phyloP scores from a whole-genome alignment of 1,284 basidiomycete species.

The Ganoderma sinense region DNA sequence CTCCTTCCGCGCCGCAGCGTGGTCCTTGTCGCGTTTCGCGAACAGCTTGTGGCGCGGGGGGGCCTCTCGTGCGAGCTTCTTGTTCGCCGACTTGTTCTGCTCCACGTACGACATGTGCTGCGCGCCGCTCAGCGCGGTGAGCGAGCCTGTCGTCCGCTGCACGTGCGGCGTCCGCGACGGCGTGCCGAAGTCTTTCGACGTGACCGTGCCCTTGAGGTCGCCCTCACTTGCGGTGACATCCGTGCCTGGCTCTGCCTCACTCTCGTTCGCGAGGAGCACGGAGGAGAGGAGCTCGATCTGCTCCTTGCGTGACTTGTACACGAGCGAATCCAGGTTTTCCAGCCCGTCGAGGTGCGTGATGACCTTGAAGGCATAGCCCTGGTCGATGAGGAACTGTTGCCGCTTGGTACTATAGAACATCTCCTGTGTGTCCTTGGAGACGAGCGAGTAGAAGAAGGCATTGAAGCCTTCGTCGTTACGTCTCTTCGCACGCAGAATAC shows the following conservation, averaged over 20 bases:
- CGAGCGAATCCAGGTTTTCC: constrained; percentile 86
- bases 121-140: constrained; percentile 87
- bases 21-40: constrained; percentile 79
- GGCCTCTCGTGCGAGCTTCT: constrained; percentile 77
- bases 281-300: constrained; percentile 96
- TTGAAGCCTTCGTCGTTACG: constrained; percentile 99
- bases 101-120: constrained; percentile 93
- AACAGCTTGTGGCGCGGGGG: constrained; percentile 82
- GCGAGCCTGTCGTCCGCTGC: constrained; percentile 85
- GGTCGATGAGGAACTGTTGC: constrained; percentile 98
- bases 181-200: constrained; percentile 75
- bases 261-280: constrained; percentile 92
- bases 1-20: constrained; percentile 65
- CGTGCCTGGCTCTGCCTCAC: constrained; percentile 87
- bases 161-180: constrained; percentile 70
- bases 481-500: constrained; percentile 96
- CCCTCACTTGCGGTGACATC: constrained; percentile 83
- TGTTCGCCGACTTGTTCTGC: constrained; percentile 91
- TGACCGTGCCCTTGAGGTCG: constrained; percentile 82
- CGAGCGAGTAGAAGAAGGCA: constrained; percentile 99
- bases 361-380: constrained; percentile 99
- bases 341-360: constrained; percentile 98
- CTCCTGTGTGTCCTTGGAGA: constrained; percentile 98
- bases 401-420: constrained; percentile 99
- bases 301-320: constrained; percentile 90